phyloP scores from a whole-genome alignment of 306 rosid genomes.

The Sindora glabra region DNA sequence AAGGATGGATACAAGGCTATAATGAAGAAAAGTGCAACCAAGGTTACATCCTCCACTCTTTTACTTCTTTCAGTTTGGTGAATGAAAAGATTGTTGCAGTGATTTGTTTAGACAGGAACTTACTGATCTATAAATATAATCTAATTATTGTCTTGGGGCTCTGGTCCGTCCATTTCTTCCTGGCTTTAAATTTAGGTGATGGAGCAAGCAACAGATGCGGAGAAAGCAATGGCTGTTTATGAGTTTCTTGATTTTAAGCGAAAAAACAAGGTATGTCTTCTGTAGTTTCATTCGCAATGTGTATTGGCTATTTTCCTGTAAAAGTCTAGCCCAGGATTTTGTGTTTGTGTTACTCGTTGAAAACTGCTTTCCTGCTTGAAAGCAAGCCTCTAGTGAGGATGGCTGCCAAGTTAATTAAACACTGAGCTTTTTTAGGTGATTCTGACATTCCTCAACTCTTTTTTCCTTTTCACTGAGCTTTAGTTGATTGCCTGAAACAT shows the following conservation, averaged over 20 bases:
- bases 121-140: conserved; percentile 9
- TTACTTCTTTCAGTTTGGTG: conserved; percentile 14
- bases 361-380: conserved; percentile 16
- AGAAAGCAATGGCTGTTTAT: conserved; percentile 75
- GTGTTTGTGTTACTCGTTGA: conserved; percentile 6
- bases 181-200: conserved; percentile 63
- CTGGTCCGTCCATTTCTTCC: conserved; percentile 9
- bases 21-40: conserved; percentile 98
- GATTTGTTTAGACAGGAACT: conserved; percentile 6
- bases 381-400: not conserved
- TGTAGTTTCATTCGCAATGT: not conserved
- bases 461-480: conserved; percentile 19
- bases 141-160: not conserved
- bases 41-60: conserved; percentile 40
- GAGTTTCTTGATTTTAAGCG: conserved; percentile 95
- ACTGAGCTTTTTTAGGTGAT: not conserved
- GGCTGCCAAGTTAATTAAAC: not conserved
- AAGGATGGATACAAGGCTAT: conserved; percentile 96
- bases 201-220: conserved; percentile 92
- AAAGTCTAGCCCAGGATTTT: not conserved
- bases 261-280: conserved; percentile 69
- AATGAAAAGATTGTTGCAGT: not conserved
- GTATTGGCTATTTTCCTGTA: not conserved
- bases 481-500: conserved; percentile 27
- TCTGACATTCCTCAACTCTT: conserved; percentile 8